Base-by-base conservation (phyloP, 352 stramenopile species). In the Pythium grandisporangium region DNA sequence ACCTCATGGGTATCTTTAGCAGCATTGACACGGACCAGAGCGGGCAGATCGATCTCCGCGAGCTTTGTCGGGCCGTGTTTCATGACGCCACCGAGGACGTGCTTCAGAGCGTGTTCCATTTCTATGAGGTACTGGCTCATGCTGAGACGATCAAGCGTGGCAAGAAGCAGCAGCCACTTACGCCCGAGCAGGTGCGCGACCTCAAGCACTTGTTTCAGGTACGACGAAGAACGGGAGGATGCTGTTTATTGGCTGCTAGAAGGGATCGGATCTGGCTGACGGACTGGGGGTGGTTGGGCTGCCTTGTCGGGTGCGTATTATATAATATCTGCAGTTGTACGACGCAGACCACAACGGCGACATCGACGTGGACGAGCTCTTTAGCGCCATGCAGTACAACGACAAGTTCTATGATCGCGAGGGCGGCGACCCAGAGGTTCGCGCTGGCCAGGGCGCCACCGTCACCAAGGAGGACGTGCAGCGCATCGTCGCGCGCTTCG, bases 1-100 rank as follows among this genome's bases (percentile, higher is more conserved):
- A 85, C 23, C 52, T 86, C 2, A 66, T 67, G 37, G 76, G 77
- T 22, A 83, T 91, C 37, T 91, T 91, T 54, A 75, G 59, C 43
- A 81, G 70, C 29, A 70, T 91, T 39, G 77, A 91, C 52, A 53
- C 65, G 29, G 74, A 91, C 48, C 62, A 83, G 14, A 91, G 76
- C 47, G 77, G 77, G 16, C 63, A 76, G 19, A 81, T 91, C 33
- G 77, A 91, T 30, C 53, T 91, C 19, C 49, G 58, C 1, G 77
- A 91, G 40, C 65, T 86, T 4, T 73, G 58, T 14, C 23, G 45
- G 1, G 77, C 73, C 10, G 59, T 91, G 16, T 88, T 91, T 30
- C 58, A 59, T 26, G 70, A 77, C 6, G 66, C 66, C 0, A 17
- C 62, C 3, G 30, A 51, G 14, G 48, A 60, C 1, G 58, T 75